Evolutionary conservation across 805 yeast genomes (phyloP), one percentile per base, ranked within the genome.

Genomic region (Metschnikowia colocasiae): DNA sequence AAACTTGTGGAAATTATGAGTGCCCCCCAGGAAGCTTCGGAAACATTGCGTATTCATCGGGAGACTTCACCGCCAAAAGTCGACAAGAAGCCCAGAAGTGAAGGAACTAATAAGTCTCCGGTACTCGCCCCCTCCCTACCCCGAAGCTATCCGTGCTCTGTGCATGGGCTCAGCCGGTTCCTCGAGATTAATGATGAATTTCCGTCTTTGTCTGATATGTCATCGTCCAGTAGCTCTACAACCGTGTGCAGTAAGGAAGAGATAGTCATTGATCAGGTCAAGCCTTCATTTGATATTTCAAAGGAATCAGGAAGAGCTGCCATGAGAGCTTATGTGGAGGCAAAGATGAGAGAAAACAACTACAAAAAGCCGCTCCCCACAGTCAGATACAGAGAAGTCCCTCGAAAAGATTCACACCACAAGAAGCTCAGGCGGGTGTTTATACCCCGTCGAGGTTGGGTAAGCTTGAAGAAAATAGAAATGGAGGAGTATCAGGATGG

Each of bases 381-480:
- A 1, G 49, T 43, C 20, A 29, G 27, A 20, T 18, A 30, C 19
- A 7, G 26, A 19, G 33, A 25, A 9, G 32, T 35, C 12, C 36
- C 41, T 16, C 35, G 46, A 26, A 19, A 15, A 25, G 46, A 41
- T 23, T 23, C 47, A 6, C 25, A 26, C 16, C 31, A 34, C 15
- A 39, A 15, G 16, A 47, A 23, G 22, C 43, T 41, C 46, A 27
- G 49, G 7, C 43, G 54, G 13, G 50, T 50, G 6, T 50, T 36
- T 25, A 40, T 47, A 16, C 49, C 54, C 6, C 40, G 41, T 22
- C 45, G 50, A 33, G 55, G 55, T n/a, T 52, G 55, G 55, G 43
- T 52, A 19, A 43, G 35, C 23, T 20, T 43, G 23, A 34, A 27
- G 16, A 25, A 16, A 25, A 16, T 42, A n/a, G 45, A 42, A 16